Percentiles rank a stretch among this genome's conserved stretches.
These are phyloP conservation scores for Aquilaria yunnanensis DNA, from an alignment of 345 rosid genomes.

Conservation along the genomic window DNA sequence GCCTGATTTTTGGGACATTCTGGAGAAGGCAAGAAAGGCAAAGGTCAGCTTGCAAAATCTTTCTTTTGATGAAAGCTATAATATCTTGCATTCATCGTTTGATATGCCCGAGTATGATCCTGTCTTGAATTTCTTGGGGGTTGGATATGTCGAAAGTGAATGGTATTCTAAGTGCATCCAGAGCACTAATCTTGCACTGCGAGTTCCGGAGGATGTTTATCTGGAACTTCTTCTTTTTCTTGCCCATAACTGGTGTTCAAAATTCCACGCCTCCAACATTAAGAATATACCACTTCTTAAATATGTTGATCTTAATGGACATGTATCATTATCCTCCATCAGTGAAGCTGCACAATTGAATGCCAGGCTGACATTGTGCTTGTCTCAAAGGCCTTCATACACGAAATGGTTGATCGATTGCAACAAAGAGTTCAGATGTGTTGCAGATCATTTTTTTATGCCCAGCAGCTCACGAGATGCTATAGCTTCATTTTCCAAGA, in stretches of 20 bases:
- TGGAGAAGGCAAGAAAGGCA: conserved; percentile 37
- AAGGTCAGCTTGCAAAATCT: conserved; percentile 48
- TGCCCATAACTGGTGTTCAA: conserved; percentile 43
- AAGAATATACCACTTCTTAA: conserved; percentile 41
- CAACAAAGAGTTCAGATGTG: conserved; percentile 40
- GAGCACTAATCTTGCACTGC: conserved; percentile 40
- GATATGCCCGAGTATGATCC: conserved; percentile 28
- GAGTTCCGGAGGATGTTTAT: conserved; percentile 45
- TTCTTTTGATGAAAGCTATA: conserved; percentile 48
- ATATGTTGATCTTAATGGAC: conserved; percentile 32
- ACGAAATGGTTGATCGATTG: conserved; percentile 50
- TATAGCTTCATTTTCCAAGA: conserved; percentile 13
- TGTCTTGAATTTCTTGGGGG: conserved; percentile 44
- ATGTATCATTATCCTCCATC: conserved; percentile 28
- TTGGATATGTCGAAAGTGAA: conserved; percentile 26
- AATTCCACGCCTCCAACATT: conserved; percentile 27
- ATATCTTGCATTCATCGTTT: conserved; percentile 37
- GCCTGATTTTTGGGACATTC: conserved; percentile 47
- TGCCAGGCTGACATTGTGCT: conserved; percentile 13
- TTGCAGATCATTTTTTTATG: conserved; percentile 28
- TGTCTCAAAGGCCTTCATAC: background rate
- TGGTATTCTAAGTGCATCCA: conserved; percentile 64
- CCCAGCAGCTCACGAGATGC: conserved; percentile 37
- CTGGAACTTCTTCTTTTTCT: conserved; percentile 42
- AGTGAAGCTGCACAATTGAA: conserved; percentile 3